Conservation (phyloP, 1,284 basidiomycete species). For the Cystobasidium slooffiae region DNA sequence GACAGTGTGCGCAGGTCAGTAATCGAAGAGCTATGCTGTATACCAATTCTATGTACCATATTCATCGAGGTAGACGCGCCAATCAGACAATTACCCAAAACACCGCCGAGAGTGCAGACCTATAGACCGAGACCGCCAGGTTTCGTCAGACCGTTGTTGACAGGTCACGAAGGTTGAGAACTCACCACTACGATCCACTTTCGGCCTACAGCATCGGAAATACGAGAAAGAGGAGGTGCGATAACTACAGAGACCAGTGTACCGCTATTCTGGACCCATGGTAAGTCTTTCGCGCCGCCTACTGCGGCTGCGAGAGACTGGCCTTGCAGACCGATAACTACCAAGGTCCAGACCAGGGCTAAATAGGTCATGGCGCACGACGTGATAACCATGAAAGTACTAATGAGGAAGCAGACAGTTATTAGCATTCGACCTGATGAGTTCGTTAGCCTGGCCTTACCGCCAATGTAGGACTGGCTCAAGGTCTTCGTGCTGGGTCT, state of each 20-base stretch:
- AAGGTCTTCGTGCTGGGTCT: conserved; percentile 5
- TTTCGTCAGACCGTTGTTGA: too few species aligned
- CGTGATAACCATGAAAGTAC: conserved; percentile 5
- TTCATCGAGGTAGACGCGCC: conserved; percentile 11
- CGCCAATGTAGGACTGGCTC: conserved; percentile 16
- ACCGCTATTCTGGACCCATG: conserved; percentile 12
- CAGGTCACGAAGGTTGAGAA: too few species aligned
- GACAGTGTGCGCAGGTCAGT: neutral
- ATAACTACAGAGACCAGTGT: conserved; percentile 15
- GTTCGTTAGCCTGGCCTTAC: neutral
- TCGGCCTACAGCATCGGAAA: conserved; percentile 10
- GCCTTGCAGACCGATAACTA: conserved; percentile 15
- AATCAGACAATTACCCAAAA: conserved; percentile 8
- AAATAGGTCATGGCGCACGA: conserved; percentile 6
- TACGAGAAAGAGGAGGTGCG: conserved; percentile 6
- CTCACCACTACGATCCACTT: conserved; percentile 14
- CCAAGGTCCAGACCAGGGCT: conserved; percentile 13
- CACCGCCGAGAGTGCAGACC: conserved; percentile 2
- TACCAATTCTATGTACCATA: neutral
- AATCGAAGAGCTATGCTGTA: neutral
- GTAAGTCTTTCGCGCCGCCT: neutral
- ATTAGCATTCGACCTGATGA: neutral
- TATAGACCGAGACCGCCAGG: neutral
- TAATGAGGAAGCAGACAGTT: neutral
- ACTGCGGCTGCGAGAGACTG: neutral